phyloP scores from a whole-genome alignment of 2,329 filamentous ascomycete species.

The Aspergillus sp. region DNA sequence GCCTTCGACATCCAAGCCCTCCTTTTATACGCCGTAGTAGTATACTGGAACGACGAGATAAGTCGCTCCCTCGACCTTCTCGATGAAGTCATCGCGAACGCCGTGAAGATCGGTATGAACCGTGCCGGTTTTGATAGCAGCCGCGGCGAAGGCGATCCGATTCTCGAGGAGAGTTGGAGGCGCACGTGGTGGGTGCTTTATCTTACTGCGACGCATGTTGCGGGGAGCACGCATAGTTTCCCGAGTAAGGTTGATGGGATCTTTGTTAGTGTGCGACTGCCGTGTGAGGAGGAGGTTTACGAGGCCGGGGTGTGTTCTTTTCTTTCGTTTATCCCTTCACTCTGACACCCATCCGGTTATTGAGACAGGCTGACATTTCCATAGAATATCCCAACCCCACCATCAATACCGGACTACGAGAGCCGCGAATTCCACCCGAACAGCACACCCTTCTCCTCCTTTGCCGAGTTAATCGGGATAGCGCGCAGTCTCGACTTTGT shows the following conservation, averaged over 20 bases:
- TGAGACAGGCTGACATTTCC: background rate
- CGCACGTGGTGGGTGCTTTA: constrained; percentile 52
- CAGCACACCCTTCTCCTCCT: constrained; percentile 33
- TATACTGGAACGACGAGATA: constrained; percentile 25
- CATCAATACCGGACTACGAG: constrained; percentile 36
- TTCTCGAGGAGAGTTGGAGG: constrained; percentile 50
- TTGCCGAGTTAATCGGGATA: constrained; percentile 34
- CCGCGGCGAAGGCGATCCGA: constrained; percentile 5
- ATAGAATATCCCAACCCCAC: constrained; percentile 31
- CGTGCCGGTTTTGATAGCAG: background rate
- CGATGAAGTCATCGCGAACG: constrained; percentile 12
- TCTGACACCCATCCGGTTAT: no score
- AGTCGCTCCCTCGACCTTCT: constrained; percentile 14
- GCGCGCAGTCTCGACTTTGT: constrained; percentile 26
- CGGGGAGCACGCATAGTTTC: constrained; percentile 55
- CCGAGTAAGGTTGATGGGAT: constrained; percentile 27
- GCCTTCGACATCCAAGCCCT: constrained; percentile 28
- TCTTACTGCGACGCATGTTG: constrained; percentile 78
- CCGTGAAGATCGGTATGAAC: background rate
- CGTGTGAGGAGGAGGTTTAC: constrained; percentile 35
- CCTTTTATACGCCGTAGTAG: constrained; percentile 26
- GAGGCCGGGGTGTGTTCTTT: constrained; percentile 25
- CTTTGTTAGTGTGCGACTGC: constrained; percentile 28
- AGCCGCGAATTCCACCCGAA: constrained; percentile 33
- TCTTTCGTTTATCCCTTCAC: background rate